Evolutionary conservation across 2,329 filamentous ascomycete genomes (phyloP).

Genomic region (Alternaria brassicicola): DNA sequence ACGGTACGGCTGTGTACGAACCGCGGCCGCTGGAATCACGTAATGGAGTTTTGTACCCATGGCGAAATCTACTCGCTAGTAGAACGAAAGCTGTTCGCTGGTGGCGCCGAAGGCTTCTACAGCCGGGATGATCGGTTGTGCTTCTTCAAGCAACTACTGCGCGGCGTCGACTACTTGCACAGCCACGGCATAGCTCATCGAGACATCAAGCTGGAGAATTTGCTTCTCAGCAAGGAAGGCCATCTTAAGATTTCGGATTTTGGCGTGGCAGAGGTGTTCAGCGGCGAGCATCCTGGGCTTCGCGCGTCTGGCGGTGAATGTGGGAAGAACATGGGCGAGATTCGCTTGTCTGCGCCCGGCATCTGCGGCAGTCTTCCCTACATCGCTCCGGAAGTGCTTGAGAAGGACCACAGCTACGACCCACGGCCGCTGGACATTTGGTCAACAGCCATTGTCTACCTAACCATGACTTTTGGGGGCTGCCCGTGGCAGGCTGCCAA

Average conservation of each 20-base stretch:
- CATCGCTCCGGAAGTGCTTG: conserved; percentile 83
- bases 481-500: conserved; percentile 77
- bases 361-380: conserved; percentile 87
- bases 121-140: conserved; percentile 73
- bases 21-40: conserved; percentile 80
- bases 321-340: conserved; percentile 72
- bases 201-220: conserved; percentile 88
- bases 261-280: conserved; percentile 86
- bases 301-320: conserved; percentile 75
- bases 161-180: conserved; percentile 83
- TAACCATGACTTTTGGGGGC: conserved; percentile 74
- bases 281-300: conserved; percentile 78
- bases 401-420: conserved; percentile 70
- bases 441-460: conserved; percentile 82
- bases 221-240: conserved; percentile 78
- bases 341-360: conserved; percentile 75
- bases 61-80: conserved; percentile 81
- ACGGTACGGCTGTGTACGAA: conserved; percentile 76
- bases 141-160: conserved; percentile 86
- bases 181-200: conserved; percentile 85
- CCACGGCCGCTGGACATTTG: conserved; percentile 83
- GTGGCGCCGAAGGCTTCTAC: conserved; percentile 60
- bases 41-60: conserved; percentile 89
- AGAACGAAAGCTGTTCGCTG: conserved; percentile 61
- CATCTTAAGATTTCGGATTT: conserved; percentile 92